phyloP scores from a whole-genome alignment of 139 green algal genomes.

The Chlamydomonas applanata region DNA sequence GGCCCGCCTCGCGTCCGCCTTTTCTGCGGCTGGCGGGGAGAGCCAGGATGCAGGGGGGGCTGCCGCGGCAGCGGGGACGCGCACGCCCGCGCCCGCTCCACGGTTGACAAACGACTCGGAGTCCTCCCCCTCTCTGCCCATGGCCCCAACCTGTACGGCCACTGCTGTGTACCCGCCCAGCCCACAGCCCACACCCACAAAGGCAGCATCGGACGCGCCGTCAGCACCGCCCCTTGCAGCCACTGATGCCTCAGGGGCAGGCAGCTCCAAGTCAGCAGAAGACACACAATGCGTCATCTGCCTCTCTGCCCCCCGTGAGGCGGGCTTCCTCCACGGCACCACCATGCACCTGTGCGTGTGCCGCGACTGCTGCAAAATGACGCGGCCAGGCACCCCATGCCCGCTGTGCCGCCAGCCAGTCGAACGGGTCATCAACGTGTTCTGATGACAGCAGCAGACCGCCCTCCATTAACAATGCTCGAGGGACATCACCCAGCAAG shows the following conservation, averaged over 20 bases:
- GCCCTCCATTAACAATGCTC: too few relatives aligned
- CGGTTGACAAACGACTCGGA: not conserved
- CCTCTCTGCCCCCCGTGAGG: not conserved
- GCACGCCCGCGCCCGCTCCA: not conserved
- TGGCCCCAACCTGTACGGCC: not conserved
- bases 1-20: not conserved
- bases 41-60: not conserved
- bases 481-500: too few relatives aligned
- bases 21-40: not conserved
- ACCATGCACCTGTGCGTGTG: slow-evolving; percentile 5
- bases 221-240: not conserved
- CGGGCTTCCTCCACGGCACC: not conserved
- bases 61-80: not conserved
- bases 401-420: not conserved
- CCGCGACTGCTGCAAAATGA: not conserved
- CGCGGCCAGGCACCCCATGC: not conserved
- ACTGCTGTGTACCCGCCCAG: not conserved
- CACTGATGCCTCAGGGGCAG: not conserved
- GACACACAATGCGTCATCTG: slow-evolving; percentile 2
- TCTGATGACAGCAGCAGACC: not conserved
- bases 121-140: not conserved
- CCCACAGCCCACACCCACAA: not conserved
- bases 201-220: not conserved
- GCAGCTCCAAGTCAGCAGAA: not conserved
- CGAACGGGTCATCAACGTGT: slow-evolving; percentile 1